Conservation (phyloP, 179 eudicot genomes). For the Monotropa hypopitys region DNA sequence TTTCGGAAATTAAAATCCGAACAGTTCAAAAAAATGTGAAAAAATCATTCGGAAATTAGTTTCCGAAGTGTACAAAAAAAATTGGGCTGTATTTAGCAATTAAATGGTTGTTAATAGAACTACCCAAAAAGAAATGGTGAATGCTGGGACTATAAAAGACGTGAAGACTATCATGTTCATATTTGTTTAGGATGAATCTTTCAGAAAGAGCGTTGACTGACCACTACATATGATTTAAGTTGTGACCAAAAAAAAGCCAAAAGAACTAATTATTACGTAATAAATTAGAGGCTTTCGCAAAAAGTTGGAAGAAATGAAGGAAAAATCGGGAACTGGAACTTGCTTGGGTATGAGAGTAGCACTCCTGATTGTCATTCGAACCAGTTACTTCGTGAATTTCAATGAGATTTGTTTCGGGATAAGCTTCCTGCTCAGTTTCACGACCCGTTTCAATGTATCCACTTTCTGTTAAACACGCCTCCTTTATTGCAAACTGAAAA, state of each 20-base stretch:
- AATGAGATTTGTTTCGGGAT: slow-evolving; percentile 21
- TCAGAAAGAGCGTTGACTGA: neutral
- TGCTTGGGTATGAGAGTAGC: slow-evolving; percentile 35
- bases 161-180: neutral
- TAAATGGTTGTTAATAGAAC: too few relatives aligned
- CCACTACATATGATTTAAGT: neutral
- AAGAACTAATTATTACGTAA: neutral
- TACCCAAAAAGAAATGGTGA: neutral
- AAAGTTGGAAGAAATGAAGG: neutral
- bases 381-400: slow-evolving; percentile 39
- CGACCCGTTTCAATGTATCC: slow-evolving; percentile 35
- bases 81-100: too few relatives aligned
- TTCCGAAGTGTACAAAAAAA: too few relatives aligned
- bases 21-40: too few relatives aligned
- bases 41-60: too few relatives aligned
- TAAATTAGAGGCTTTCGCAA: neutral
- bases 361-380: slow-evolving; percentile 38
- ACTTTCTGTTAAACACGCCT: slow-evolving; percentile 73
- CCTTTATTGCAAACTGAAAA: slow-evolving; percentile 78
- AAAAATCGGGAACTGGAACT: slow-evolving; percentile 9
- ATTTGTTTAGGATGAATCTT: neutral
- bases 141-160: neutral
- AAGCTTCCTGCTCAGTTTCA: slow-evolving; percentile 21
- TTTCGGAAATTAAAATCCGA: too few relatives aligned
- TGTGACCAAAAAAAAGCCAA: neutral